Evolutionary conservation across 176 grass and related monocot genomes (phyloP).

Genomic region (Avena atlantica): DNA sequence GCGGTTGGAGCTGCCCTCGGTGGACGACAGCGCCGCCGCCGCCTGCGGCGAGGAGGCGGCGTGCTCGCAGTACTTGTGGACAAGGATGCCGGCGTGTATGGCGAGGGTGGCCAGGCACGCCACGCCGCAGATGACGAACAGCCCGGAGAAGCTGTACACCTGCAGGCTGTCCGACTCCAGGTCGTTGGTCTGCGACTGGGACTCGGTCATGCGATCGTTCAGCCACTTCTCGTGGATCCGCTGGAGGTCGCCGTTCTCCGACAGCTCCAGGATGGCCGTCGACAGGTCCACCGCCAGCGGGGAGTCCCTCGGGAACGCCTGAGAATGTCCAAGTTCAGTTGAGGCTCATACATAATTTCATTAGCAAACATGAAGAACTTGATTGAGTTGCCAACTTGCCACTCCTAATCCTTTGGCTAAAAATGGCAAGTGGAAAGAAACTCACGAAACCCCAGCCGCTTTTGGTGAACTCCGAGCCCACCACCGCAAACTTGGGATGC

Average conservation of each 20-base stretch:
- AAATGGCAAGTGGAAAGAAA: background rate
- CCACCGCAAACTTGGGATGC: constrained; percentile 55
- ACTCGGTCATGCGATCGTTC: constrained; percentile 3
- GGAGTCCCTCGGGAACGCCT: constrained; percentile 82
- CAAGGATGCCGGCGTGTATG: constrained; percentile 55
- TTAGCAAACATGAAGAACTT: too few species aligned
- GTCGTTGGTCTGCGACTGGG: constrained; percentile 25
- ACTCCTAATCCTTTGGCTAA: too few species aligned
- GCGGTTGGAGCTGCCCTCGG: constrained; percentile 18
- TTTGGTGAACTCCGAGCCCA: constrained; percentile 83
- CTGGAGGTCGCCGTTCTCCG: constrained; percentile 89
- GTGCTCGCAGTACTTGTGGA: constrained; percentile 54
- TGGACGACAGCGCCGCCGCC: background rate
- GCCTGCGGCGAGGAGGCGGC: constrained; percentile 12
- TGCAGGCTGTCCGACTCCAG: constrained; percentile 57
- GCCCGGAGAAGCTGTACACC: constrained; percentile 68
- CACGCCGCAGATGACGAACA: constrained; percentile 78
- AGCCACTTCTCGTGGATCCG: constrained; percentile 85
- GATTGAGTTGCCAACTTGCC: too few species aligned
- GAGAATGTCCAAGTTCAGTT: background rate
- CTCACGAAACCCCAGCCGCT: constrained; percentile 91
- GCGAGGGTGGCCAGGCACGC: constrained; percentile 67
- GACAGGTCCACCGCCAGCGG: constrained; percentile 74
- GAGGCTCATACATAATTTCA: background rate
- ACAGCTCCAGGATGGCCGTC: constrained; percentile 78